Conservation (phyloP, 306 rosid species). For the Rosa multiflora region DNA sequence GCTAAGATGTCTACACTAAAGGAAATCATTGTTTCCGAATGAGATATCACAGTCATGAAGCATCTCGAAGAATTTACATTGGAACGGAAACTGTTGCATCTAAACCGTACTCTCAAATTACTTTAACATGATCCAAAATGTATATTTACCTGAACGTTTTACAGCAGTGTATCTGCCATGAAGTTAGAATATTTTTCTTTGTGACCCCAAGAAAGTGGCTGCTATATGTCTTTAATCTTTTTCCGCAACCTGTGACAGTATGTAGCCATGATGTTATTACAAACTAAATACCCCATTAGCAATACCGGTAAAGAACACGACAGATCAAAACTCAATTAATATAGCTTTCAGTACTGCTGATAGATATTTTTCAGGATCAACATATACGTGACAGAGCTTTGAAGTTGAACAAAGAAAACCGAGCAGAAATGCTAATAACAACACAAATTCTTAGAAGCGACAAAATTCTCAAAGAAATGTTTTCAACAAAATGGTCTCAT, state of each 20-base stretch:
- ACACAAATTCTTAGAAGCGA: background rate
- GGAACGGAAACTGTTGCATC: constrained; percentile 30
- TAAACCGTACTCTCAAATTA: constrained; percentile 34
- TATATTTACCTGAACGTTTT: constrained; percentile 64
- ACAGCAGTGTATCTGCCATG: constrained; percentile 38
- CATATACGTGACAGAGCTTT: background rate
- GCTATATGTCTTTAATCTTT: constrained; percentile 29
- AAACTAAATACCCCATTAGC: constrained; percentile 24
- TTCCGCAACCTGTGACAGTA: constrained; percentile 59
- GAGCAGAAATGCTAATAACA: background rate
- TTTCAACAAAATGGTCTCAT: background rate
- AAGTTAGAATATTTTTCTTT: constrained; percentile 40
- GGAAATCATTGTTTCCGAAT: constrained; percentile 12
- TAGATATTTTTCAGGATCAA: background rate
- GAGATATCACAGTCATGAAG: constrained; percentile 16
- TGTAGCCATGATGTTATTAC: constrained; percentile 26
- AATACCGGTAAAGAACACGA: constrained; percentile 18
- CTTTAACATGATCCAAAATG: constrained; percentile 33
- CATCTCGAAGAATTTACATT: constrained; percentile 39
- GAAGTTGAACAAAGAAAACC: background rate
- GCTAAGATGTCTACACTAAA: constrained; percentile 16
- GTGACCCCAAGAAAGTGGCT: constrained; percentile 37
- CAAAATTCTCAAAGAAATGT: background rate
- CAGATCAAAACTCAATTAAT: background rate
- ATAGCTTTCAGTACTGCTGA: background rate